Base-by-base conservation (phyloP, 805 yeast species). In the Ogataea populi-albae region DNA sequence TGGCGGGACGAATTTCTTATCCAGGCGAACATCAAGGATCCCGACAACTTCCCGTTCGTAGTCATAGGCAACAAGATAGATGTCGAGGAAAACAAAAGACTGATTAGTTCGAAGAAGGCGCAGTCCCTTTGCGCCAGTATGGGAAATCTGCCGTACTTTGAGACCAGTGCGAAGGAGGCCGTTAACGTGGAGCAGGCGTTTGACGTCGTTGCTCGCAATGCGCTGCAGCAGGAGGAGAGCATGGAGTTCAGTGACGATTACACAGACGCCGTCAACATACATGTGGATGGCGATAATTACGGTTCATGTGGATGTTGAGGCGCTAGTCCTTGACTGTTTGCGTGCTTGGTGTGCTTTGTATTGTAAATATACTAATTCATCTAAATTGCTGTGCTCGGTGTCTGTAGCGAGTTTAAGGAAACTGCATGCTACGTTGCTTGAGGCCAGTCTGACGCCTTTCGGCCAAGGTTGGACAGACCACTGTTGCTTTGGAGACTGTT, bases 101-200 rank as follows among this genome's bases (percentile, higher is more conserved):
- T 79, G 29, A 84, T 81, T 12, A 68, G 74, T 17, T 67, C 68
- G 29, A 75, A 75, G 57, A 75, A 75, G 49, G 71, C 77, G 35
- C 64, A 67, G 41, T 63, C 68, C 31, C 41, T 63, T 30, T 60
- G 64, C 43, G 52, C 56, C 17, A 72, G 67, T 45, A 73, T 58
- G 65, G 78, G 55, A 50, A 86, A 88, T 45, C 70, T 88, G 43
- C 98, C 98, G 3, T 79, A 89, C 41, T 91, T 93, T 56, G 96
- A 91, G 62, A 91, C 98, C n/a, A 81, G 93, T 69, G 98, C 98
- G 14, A 93, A 91, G 66, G 96, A 88, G 60, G 88, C 93, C 11
- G 86, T 89, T 32, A 94, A 94, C 50, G 96, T 91, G 23, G 96
- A 89, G 55, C 80, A 84, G 52, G 98, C 98, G 3, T 91, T 91